phyloP scores from a whole-genome alignment of 1,139 yeast genomes.

The Schwanniomyces etchellsii region DNA sequence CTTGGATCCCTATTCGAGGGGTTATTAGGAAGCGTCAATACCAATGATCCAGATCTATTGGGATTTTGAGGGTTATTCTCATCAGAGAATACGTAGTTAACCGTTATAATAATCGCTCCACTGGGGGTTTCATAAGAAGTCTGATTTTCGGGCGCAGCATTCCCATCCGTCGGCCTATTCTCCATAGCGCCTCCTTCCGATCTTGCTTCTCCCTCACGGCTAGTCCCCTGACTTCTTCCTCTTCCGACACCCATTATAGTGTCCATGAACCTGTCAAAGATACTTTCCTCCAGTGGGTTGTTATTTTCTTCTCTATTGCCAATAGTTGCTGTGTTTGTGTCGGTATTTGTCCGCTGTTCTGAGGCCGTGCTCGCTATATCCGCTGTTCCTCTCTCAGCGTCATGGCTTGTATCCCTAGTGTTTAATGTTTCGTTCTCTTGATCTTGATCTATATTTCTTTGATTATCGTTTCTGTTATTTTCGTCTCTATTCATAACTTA shows the following conservation, averaged over 20 bases:
- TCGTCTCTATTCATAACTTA: no score
- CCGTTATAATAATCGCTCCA: constrained; percentile 37
- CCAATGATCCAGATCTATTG: constrained; percentile 48
- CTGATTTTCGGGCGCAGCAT: constrained; percentile 3
- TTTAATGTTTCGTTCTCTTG: not conserved
- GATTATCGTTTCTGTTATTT: constrained; percentile 1
- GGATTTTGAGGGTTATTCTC: constrained; percentile 36
- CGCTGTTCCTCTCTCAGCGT: constrained; percentile 5
- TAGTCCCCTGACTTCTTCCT: constrained; percentile 2
- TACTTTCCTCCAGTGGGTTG: constrained; percentile 1
- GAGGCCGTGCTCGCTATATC: not conserved
- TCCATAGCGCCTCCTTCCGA: constrained; percentile 1
- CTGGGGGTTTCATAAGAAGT: constrained; percentile 1
- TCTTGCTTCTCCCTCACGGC: constrained; percentile 1
- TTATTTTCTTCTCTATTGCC: constrained; percentile 5
- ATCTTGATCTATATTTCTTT: not conserved
- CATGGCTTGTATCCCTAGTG: constrained; percentile 2
- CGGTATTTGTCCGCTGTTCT: not conserved
- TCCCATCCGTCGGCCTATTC: not conserved
- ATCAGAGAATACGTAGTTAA: constrained; percentile 41
- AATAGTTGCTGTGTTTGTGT: not conserved
- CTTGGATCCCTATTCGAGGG: constrained; percentile 50
- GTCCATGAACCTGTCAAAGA: constrained; percentile 10
- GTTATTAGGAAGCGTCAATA: constrained; percentile 61
- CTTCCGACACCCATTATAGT: constrained; percentile 7